Evolutionary conservation across 1,284 basidiomycete genomes (phyloP).

Genomic region (Boletus mariae): DNA sequence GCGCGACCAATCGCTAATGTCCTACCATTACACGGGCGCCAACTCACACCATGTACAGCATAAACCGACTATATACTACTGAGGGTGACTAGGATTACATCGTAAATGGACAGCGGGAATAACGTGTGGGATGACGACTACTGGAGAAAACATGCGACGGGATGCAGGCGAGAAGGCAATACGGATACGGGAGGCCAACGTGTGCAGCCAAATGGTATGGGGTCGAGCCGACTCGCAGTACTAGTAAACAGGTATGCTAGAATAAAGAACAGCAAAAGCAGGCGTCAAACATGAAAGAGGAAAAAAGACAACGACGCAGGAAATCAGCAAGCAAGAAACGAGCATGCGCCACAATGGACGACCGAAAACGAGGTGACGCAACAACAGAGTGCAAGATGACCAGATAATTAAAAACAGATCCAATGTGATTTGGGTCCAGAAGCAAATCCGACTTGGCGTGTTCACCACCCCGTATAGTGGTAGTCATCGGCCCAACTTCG

Average conservation of each 20-base stretch:
- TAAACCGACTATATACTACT: constrained; percentile 28
- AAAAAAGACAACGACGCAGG: constrained; percentile 4
- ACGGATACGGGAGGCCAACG: constrained; percentile 7
- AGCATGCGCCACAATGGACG: constrained; percentile 22
- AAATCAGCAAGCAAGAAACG: constrained; percentile 19
- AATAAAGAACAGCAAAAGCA: constrained; percentile 11
- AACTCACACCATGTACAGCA: background rate
- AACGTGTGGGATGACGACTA: constrained; percentile 15
- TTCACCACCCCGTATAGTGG: constrained; percentile 62
- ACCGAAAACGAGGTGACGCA: constrained; percentile 16
- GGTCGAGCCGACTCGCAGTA: background rate
- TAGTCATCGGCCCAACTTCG: constrained; percentile 69
- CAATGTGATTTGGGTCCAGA: constrained; percentile 12
- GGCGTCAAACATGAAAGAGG: background rate
- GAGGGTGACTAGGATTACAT: constrained; percentile 31
- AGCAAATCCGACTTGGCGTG: background rate
- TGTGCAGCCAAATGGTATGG: constrained; percentile 18
- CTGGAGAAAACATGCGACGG: constrained; percentile 23
- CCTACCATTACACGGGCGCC: too few species aligned
- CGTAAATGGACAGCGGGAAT: constrained; percentile 31
- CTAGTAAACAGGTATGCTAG: constrained; percentile 14
- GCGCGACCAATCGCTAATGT: too few species aligned
- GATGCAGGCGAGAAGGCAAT: constrained; percentile 18
- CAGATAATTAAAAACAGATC: constrained; percentile 27
- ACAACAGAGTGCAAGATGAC: constrained; percentile 19